Conservation (phyloP, 2,329 filamentous ascomycete genomes). For the Calonectria hongkongensis region DNA sequence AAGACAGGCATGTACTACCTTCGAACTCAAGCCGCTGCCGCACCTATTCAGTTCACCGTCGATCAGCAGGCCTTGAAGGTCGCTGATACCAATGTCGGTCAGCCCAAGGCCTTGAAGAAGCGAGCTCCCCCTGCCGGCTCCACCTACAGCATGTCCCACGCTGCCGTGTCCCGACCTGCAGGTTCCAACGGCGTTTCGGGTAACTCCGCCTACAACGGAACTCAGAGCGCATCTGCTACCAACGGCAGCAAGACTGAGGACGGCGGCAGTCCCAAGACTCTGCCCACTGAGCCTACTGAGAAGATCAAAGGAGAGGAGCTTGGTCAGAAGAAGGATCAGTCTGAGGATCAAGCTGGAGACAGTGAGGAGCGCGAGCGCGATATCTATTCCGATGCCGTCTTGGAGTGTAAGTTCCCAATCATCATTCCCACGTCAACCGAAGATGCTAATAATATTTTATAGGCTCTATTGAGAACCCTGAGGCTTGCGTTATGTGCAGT, state of each 20-base stretch:
- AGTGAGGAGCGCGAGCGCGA: constrained; percentile 88
- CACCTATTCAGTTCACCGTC: constrained; percentile 99
- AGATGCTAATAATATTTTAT: constrained; percentile 58
- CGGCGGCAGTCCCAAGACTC: constrained; percentile 85
- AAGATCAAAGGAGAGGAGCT: constrained; percentile 80
- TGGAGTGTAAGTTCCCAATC: constrained; percentile 82
- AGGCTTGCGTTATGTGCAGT: constrained; percentile 97
- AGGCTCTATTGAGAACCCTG: constrained; percentile 97
- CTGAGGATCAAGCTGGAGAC: constrained; percentile 83
- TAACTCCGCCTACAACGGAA: constrained; percentile 69
- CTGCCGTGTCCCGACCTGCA: constrained; percentile 80
- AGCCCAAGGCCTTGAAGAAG: constrained; percentile 80
- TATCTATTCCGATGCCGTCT: constrained; percentile 94
- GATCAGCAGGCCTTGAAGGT: constrained; percentile 96
- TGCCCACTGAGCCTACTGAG: constrained; percentile 82
- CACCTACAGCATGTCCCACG: constrained; percentile 69
- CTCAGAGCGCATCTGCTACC: constrained; percentile 75
- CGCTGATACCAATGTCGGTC: constrained; percentile 85
- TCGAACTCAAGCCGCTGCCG: constrained; percentile 96
- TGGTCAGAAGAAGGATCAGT: constrained; percentile 73
- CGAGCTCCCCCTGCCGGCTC: constrained; percentile 74
- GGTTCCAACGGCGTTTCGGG: constrained; percentile 70
- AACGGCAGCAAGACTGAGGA: constrained; percentile 81
- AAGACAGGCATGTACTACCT: constrained; percentile 99
- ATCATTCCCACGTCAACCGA: background rate